Evolutionary conservation across 1,284 basidiomycete genomes (phyloP).

Genomic region (Malassezia nana): DNA sequence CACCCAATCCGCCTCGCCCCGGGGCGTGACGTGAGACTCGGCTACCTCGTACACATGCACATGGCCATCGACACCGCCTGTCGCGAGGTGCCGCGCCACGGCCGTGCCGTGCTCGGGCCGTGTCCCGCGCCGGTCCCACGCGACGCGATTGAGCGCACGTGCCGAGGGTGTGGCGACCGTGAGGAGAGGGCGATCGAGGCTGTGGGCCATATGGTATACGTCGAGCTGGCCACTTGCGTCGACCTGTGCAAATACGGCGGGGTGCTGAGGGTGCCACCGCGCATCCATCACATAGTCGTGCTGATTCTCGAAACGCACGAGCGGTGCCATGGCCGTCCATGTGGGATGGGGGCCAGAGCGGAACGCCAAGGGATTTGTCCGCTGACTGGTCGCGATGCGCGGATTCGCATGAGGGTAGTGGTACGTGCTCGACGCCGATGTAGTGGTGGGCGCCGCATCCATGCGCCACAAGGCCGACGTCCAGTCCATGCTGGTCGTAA

Average conservation of each 20-base stretch:
- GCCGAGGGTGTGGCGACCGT: constrained; percentile 50
- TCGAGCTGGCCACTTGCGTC: constrained; percentile 92
- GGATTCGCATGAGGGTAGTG: constrained; percentile 17
- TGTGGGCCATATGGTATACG: constrained; percentile 86
- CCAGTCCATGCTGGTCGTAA: constrained; percentile 53
- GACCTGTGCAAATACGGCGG: constrained; percentile 81
- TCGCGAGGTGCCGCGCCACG: constrained; percentile 53
- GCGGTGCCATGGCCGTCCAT: constrained; percentile 10
- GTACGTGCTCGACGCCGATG: neutral
- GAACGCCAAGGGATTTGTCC: constrained; percentile 17
- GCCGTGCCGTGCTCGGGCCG: constrained; percentile 60
- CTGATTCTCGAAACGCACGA: constrained; percentile 16
- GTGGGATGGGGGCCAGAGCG: constrained; percentile 1
- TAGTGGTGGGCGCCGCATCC: constrained; percentile 2
- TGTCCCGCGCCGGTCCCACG: constrained; percentile 67
- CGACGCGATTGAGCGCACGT: constrained; percentile 81
- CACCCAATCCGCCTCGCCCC: constrained; percentile 27
- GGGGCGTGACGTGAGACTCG: constrained; percentile 19
- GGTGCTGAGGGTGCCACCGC: constrained; percentile 90
- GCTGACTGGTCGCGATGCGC: constrained; percentile 16
- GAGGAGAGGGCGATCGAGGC: constrained; percentile 59
- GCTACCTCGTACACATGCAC: constrained; percentile 69
- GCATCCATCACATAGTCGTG: constrained; percentile 83
- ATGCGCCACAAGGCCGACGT: constrained; percentile 34
- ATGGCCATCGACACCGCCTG: constrained; percentile 82